Evolutionary conservation across 805 yeast genomes (phyloP).

Genomic region (Metschnikowia gelsemii): DNA sequence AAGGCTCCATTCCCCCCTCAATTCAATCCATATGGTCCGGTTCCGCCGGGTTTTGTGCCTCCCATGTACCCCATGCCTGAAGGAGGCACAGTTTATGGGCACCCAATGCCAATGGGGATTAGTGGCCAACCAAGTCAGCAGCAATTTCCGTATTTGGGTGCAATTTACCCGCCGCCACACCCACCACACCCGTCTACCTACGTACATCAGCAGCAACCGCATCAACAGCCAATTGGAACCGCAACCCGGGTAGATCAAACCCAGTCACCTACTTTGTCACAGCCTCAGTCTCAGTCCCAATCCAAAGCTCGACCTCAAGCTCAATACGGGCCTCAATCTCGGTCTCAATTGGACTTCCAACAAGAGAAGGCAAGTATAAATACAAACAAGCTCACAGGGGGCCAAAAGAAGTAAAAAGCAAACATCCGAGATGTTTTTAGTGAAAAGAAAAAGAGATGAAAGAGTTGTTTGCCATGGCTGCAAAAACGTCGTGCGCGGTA

Average conservation of each 20-base stretch:
- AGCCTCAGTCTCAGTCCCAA: too few relatives aligned
- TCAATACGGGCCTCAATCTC: too few relatives aligned
- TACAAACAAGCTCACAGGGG: too few relatives aligned
- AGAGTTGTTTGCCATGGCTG: constrained; percentile 12
- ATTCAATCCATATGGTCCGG: constrained; percentile 5
- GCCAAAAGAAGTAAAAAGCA: too few relatives aligned
- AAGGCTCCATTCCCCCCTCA: not conserved
- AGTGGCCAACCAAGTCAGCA: not conserved
- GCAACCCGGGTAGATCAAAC: not conserved
- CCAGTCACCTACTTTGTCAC: too few relatives aligned
- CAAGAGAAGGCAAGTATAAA: too few relatives aligned
- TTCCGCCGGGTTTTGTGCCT: constrained; percentile 4
- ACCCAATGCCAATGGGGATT: constrained; percentile 4
- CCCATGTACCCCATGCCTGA: constrained; percentile 6
- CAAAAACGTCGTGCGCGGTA: constrained; percentile 14
- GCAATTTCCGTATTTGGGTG: constrained; percentile 10
- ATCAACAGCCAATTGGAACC: not conserved
- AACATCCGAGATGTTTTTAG: too few relatives aligned
- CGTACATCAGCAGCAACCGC: too few relatives aligned
- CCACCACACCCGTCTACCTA: too few relatives aligned
- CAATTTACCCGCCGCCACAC: constrained; percentile 2
- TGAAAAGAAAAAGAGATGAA: too few relatives aligned
- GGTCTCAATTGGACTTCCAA: too few relatives aligned
- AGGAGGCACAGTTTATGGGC: constrained; percentile 6
- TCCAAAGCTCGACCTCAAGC: too few relatives aligned